Conservation (phyloP, 208 protist genomes). For the Trypanosomatidae sp. region DNA sequence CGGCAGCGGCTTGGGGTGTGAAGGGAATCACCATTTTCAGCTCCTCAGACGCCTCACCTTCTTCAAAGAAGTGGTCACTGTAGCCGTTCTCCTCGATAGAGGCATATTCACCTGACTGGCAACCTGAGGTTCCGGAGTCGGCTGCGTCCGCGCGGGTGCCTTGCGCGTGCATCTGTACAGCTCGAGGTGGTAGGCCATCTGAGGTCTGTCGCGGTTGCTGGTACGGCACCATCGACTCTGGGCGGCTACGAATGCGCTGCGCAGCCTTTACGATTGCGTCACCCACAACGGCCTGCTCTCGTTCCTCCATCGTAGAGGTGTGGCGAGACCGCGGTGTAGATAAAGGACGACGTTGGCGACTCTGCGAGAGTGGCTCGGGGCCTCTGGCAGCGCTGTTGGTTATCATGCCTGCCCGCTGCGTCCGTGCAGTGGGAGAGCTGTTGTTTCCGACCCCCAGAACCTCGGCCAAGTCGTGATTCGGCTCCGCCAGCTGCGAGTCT, state of each 20-base stretch:
- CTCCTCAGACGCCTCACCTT: background rate
- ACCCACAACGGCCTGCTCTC: background rate
- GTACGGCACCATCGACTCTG: background rate
- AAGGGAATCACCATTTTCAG: background rate
- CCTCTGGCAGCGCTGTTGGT: background rate
- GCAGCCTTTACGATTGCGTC: background rate
- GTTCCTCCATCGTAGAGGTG: background rate
- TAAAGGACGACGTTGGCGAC: background rate
- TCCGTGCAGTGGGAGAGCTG: background rate
- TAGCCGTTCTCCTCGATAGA: background rate
- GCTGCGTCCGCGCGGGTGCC: background rate
- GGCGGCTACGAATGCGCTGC: background rate
- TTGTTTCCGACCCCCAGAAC: background rate
- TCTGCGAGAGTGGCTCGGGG: background rate
- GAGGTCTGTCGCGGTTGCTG: constrained; percentile 2
- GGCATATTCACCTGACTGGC: background rate
- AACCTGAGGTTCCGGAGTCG: background rate
- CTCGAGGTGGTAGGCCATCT: background rate
- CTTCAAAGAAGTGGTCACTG: no score
- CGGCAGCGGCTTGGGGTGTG: constrained; percentile 24
- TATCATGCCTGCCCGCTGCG: background rate
- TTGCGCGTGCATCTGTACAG: background rate
- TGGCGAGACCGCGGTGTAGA: background rate
- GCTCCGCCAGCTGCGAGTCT: background rate
- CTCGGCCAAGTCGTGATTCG: background rate